Conservation (phyloP, 495 filamentous ascomycete species). For the Aspergillus olivimuriae region DNA sequence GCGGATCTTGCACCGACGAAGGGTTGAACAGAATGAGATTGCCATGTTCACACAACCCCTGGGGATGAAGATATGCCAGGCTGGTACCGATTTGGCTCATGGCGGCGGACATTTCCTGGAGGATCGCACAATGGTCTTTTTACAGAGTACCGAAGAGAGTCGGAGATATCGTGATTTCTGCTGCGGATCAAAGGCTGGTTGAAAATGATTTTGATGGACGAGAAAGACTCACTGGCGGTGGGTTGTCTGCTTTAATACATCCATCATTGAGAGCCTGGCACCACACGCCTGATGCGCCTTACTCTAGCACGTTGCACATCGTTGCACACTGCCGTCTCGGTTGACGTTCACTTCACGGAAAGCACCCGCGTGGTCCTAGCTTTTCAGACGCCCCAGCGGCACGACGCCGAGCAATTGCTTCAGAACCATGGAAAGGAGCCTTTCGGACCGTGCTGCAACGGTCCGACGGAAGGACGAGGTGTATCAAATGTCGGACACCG, state of each 20-base stretch:
- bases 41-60: background rate
- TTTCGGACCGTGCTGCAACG: conserved; percentile 31
- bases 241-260: conserved; percentile 5
- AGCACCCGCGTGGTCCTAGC: conserved; percentile 19
- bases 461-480: conserved; percentile 30
- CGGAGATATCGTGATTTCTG: too few relatives aligned
- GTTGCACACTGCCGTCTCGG: conserved; percentile 36
- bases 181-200: too few relatives aligned
- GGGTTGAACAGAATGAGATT: conserved; percentile 1
- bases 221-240: background rate
- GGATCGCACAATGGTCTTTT: too few relatives aligned
- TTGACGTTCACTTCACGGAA: conserved; percentile 19
- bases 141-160: too few relatives aligned
- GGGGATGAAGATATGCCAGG: background rate
- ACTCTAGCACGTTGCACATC: conserved; percentile 6
- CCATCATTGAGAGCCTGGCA: conserved; percentile 2
- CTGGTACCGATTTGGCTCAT: too few relatives aligned
- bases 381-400: conserved; percentile 12
- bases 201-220: too few relatives aligned
- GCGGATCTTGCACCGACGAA: conserved; percentile 23
- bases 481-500: conserved; percentile 27
- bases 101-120: too few relatives aligned
- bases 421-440: conserved; percentile 14
- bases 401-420: too few relatives aligned
- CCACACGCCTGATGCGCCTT: background rate